Base-by-base conservation (phyloP, 805 yeast species). In the Wickerhamomyces bovis region DNA sequence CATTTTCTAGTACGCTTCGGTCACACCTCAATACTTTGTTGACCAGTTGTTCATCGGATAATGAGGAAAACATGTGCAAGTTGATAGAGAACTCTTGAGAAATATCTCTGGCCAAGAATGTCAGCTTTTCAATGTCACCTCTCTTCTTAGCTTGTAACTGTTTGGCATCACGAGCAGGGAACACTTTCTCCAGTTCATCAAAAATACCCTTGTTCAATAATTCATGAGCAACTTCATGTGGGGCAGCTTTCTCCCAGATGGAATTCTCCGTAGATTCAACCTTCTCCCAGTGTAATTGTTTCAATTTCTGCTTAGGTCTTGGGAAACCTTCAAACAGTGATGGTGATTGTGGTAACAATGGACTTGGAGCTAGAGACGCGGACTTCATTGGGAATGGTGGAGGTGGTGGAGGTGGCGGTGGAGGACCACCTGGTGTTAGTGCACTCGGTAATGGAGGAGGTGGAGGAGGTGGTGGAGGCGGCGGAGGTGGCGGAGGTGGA, bases 251-350 rank as follows among this genome's bases (percentile, higher is more conserved):
- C 18, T 80, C 76, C 98, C 99, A 92, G 49, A 94, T 85, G 0
- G 98, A 90, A 40, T 83, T 78, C 44, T 83, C 85, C 19, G 94
- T 84, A 49, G 81, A 76, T 30, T 92, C 96, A 35, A 95, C 73
- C 59, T 86, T 88, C 56, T 92, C 97, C 98, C 98, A 95, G 63
- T 94, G 99, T 71, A 94, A 76, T 63, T 92, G 99, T 63, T 95
- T 94, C 53, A 94, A 75, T 61, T 85, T 87, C 49, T 79, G 74
- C 39, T 48, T 48, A 19, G 51, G 51, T 39, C 51, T 48, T 30
- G 51, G 51, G 33, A 38, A 44, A 18, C 46, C 46, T n/a, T 48
- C 48, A 25, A 48, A 48, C 26, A 48, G 26, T 12, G 48, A 42
- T 40, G 51, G 51, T 20, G 51, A 48, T 25, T 48, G 51, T 13